Evolutionary conservation across 1,284 basidiomycete genomes (phyloP).

Genomic region (Boletellus deceptivus): DNA sequence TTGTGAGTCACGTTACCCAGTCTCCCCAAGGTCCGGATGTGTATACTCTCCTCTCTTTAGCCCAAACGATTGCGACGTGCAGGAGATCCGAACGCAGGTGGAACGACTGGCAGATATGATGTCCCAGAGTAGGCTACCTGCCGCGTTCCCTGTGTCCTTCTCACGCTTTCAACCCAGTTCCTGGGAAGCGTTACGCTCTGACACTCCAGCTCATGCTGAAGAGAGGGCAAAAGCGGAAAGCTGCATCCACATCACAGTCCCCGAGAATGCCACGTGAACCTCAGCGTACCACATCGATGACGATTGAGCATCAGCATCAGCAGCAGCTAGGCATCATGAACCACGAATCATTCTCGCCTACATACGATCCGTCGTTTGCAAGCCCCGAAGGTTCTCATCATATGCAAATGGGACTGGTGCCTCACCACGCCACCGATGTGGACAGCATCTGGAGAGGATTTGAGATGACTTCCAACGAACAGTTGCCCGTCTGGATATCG

Average conservation of each 20-base stretch:
- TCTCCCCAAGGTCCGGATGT: background rate
- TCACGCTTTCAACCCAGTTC: constrained; percentile 50
- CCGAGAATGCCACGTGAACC: constrained; percentile 53
- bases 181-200: constrained; percentile 85
- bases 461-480: constrained; percentile 66
- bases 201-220: constrained; percentile 87
- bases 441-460: constrained; percentile 74
- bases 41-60: constrained; percentile 36
- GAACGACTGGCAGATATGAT: constrained; percentile 75
- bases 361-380: constrained; percentile 42
- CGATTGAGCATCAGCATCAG: constrained; percentile 28
- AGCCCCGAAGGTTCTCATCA: constrained; percentile 43
- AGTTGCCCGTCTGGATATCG: constrained; percentile 78
- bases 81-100: constrained; percentile 73
- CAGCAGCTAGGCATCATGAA: constrained; percentile 12
- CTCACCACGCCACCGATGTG: constrained; percentile 49
- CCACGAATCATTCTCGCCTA: constrained; percentile 35
- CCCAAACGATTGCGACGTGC: constrained; percentile 80
- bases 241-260: constrained; percentile 54
- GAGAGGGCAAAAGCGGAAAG: constrained; percentile 68
- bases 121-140: constrained; percentile 60
- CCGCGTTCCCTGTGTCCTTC: constrained; percentile 6
- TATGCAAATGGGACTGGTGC: constrained; percentile 32
- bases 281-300: constrained; percentile 41
- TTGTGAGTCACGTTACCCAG: constrained; percentile 55